phyloP scores from a whole-genome alignment of 176 grass and related monocot species.

The Secale cereale region DNA sequence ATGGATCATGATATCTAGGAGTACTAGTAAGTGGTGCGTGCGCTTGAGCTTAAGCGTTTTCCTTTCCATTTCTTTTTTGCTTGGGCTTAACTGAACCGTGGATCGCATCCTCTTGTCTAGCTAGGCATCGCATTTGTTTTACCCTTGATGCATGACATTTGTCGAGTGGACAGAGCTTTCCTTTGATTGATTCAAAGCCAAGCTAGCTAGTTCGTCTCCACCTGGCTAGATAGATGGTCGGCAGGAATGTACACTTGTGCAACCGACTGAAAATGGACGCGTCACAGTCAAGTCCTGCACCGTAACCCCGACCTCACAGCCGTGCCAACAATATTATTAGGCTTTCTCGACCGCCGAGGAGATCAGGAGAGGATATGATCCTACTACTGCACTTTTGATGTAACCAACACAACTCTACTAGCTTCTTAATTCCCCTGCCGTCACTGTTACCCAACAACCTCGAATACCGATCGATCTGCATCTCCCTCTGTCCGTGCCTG shows the following conservation, averaged over 20 bases:
- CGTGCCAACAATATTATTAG: neutral
- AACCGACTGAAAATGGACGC: neutral
- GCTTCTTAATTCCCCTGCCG: neutral
- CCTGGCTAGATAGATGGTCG: neutral
- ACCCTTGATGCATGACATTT: too few species aligned
- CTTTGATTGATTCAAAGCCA: constrained; percentile 27
- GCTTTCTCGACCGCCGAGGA: neutral
- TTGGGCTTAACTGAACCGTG: constrained; percentile 4
- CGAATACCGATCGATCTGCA: neutral
- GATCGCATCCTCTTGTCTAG: neutral
- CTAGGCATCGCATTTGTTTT: neutral
- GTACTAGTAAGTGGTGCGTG: constrained; percentile 32
- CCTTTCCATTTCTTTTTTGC: neutral
- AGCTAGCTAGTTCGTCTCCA: neutral
- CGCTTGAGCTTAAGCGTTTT: neutral
- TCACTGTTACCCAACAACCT: constrained; percentile 7
- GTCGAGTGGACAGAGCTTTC: neutral
- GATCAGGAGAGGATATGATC: constrained; percentile 8
- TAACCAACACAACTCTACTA: neutral
- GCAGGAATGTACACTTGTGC: neutral
- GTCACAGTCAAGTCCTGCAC: neutral
- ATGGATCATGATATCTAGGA: constrained; percentile 9
- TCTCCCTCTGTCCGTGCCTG: neutral
- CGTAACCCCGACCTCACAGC: neutral
- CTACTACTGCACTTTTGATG: neutral